Conservation (phyloP, 2,329 filamentous ascomycete genomes). For the Pseudogymnoascus sp. region DNA sequence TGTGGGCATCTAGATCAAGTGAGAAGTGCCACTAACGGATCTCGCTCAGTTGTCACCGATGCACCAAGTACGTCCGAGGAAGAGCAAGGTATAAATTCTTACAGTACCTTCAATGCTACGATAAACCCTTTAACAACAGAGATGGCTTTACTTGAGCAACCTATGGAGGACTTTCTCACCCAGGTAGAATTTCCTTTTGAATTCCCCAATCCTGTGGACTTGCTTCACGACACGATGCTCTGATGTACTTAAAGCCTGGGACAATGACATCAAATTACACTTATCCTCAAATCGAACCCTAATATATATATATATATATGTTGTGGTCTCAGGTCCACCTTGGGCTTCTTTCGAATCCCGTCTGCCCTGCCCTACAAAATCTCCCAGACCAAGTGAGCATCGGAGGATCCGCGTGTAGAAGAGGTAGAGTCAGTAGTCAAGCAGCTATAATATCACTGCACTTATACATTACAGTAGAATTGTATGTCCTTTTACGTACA, state of each 20-base stretch:
- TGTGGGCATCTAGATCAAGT: slow-evolving; percentile 31
- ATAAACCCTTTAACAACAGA: not conserved
- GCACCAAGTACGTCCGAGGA: not conserved
- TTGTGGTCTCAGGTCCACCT: too few relatives aligned
- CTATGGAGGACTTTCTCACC: slow-evolving; percentile 8
- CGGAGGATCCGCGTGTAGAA: too few relatives aligned
- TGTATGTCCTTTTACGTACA: too few relatives aligned
- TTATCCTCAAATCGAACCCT: not conserved
- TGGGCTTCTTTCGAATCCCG: too few relatives aligned
- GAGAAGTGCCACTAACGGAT: slow-evolving; percentile 8
- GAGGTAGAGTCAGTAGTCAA: too few relatives aligned
- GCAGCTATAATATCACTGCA: too few relatives aligned
- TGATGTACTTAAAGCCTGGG: not conserved
- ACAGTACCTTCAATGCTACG: not conserved
- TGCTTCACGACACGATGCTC: not conserved
- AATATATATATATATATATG: too few relatives aligned
- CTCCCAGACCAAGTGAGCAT: too few relatives aligned
- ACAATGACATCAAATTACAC: not conserved
- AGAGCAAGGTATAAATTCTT: not conserved
- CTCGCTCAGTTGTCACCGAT: not conserved
- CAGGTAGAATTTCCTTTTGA: not conserved
- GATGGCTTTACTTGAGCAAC: slow-evolving; percentile 9
- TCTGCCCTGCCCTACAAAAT: too few relatives aligned
- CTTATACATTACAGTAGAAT: too few relatives aligned
- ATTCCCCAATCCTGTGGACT: slow-evolving; percentile 8